Evolutionary conservation across 371 early-diverging fungal genomes (phyloP).

Genomic region (Phascolomyces articulosus): DNA sequence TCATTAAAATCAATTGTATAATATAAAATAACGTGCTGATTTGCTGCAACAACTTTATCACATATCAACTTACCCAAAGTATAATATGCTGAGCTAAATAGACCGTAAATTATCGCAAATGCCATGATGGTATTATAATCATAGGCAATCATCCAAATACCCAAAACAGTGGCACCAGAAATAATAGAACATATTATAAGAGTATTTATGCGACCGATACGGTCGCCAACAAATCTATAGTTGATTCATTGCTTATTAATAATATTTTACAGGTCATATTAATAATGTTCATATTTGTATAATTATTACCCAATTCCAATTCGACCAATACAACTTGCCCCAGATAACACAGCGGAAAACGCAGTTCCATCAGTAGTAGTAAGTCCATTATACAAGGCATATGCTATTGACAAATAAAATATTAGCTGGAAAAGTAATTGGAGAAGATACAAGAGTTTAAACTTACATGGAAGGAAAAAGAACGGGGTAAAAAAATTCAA

Average conservation of each 20-base stretch:
- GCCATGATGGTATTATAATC: slow-evolving; percentile 35
- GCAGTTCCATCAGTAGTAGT: slow-evolving; percentile 15
- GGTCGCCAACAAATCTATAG: slow-evolving; percentile 12
- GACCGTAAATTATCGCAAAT: slow-evolving; percentile 37
- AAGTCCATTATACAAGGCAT: slow-evolving; percentile 18
- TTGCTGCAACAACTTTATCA: too few relatives aligned
- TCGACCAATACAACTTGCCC: slow-evolving; percentile 13
- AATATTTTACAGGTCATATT: too few relatives aligned
- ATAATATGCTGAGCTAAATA: slow-evolving; percentile 41
- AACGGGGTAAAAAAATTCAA: slow-evolving; percentile 28
- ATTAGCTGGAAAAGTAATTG: not conserved
- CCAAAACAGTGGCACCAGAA: not conserved
- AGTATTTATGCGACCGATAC: slow-evolving; percentile 17
- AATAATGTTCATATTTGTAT: too few relatives aligned
- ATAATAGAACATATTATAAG: not conserved
- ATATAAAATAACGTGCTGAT: not conserved
- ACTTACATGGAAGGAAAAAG: slow-evolving; percentile 29
- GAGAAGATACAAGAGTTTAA: not conserved
- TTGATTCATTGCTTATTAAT: too few relatives aligned
- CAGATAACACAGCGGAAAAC: slow-evolving; percentile 13
- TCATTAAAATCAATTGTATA: slow-evolving; percentile 14
- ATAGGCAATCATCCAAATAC: slow-evolving; percentile 23
- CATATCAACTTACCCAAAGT: slow-evolving; percentile 24
- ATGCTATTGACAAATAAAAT: too few relatives aligned
- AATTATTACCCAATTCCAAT: slow-evolving; percentile 17